Percentiles rank a stretch among this genome's conserved stretches.
phyloP scores from a whole-genome alignment of 164 flowering plant species.

The Chimonanthus salicifolius region DNA sequence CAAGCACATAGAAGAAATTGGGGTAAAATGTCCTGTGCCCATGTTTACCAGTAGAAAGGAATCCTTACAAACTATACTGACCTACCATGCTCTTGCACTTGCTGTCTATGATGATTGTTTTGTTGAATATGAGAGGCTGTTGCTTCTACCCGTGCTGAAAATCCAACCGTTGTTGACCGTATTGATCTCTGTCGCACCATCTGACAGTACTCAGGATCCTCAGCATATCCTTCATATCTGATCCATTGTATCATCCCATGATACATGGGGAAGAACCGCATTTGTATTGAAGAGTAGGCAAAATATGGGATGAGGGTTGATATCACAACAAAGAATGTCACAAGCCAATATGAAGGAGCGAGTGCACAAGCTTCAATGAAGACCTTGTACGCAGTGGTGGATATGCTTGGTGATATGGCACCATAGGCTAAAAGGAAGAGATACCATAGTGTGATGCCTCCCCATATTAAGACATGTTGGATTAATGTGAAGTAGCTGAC shows the following conservation, averaged over 20 bases:
- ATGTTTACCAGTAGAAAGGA: no score
- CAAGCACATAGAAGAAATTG: no score
- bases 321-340: constrained; percentile 54
- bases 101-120: no score
- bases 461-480: constrained; percentile 87
- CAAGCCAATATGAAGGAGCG: constrained; percentile 77
- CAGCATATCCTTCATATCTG: constrained; percentile 71
- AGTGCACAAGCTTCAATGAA: constrained; percentile 80
- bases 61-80: no score
- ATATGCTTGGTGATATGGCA: constrained; percentile 32
- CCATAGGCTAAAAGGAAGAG: constrained; percentile 75
- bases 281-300: constrained; percentile 67
- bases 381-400: constrained; percentile 46
- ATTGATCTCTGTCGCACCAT: constrained; percentile 62
- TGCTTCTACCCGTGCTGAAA: constrained; percentile 54
- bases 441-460: constrained; percentile 79
- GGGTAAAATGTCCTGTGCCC: no score
- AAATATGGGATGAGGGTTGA: constrained; percentile 69
- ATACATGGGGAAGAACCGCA: constrained; percentile 81
- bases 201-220: constrained; percentile 57
- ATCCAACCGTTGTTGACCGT: constrained; percentile 55
- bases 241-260: constrained; percentile 95
- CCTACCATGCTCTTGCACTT: no score
- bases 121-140: neutral
- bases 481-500: constrained; percentile 99